Percentiles rank a stretch among this genome's conserved stretches.
Evolutionary conservation across 2,329 filamentous ascomycete species (phyloP).

Genomic region (Aspergillus eucalypticola): DNA sequence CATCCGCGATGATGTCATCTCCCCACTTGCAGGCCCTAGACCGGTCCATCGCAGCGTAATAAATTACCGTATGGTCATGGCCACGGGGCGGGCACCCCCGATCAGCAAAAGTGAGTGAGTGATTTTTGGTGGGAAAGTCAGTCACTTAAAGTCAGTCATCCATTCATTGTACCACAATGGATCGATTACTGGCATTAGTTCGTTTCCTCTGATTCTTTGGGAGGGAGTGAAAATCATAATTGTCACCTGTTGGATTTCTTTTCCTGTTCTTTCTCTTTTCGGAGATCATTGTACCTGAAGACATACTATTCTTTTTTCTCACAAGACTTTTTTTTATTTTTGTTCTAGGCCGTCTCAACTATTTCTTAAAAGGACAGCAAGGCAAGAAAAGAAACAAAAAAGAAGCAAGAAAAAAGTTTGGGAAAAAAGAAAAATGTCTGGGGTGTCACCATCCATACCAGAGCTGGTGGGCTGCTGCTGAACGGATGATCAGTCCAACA

Average conservation of each 20-base stretch:
- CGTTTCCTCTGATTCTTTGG: too few relatives aligned
- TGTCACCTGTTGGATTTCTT: neutral
- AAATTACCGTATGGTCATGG: slow-evolving; percentile 16
- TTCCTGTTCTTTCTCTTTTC: neutral
- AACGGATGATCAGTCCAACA: slow-evolving; percentile 7
- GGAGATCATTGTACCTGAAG: neutral
- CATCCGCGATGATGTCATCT: slow-evolving; percentile 28
- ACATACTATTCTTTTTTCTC: neutral
- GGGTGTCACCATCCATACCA: neutral
- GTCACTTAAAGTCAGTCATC: neutral
- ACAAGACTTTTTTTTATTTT: neutral
- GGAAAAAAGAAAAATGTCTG: neutral
- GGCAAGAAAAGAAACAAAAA: neutral
- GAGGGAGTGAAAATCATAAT: neutral
- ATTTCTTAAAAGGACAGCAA: neutral
- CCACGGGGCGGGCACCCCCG: slow-evolving; percentile 11
- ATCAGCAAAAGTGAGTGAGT: slow-evolving; percentile 14
- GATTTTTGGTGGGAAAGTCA: slow-evolving; percentile 12
- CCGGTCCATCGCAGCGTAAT: slow-evolving; percentile 29
- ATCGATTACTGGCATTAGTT: too few relatives aligned
- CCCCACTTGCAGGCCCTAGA: slow-evolving; percentile 28
- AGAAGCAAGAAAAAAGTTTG: neutral
- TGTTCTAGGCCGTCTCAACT: neutral
- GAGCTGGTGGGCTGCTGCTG: neutral
- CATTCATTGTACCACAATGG: neutral